Evolutionary conservation across 1,139 yeast species (phyloP).

Genomic region (Pichia sp.): DNA sequence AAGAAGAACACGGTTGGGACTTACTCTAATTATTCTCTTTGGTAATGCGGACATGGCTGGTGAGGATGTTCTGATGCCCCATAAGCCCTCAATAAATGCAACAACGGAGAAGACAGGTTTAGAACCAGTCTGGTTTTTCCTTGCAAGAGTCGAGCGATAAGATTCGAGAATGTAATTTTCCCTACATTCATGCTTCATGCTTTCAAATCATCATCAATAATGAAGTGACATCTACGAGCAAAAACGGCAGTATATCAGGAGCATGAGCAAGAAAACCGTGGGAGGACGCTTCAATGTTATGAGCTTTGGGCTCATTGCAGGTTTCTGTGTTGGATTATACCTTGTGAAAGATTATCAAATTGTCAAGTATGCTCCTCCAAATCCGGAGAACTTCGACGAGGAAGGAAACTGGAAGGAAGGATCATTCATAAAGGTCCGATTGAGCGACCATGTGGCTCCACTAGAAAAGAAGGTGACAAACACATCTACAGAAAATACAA

Average conservation of each 20-base stretch:
- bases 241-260: background rate
- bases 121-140: too few species aligned
- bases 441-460: constrained; percentile 23
- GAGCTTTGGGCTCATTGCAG: constrained; percentile 21
- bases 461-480: constrained; percentile 21
- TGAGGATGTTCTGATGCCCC: too few species aligned
- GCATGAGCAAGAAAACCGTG: constrained; percentile 19
- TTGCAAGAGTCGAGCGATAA: too few species aligned
- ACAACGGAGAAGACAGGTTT: too few species aligned
- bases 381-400: constrained; percentile 27
- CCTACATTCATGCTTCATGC: too few species aligned
- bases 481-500: background rate
- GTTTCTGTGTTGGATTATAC: constrained; percentile 23
- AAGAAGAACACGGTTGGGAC: constrained; percentile 17
- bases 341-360: constrained; percentile 26
- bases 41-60: constrained; percentile 39
- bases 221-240: too few species aligned
- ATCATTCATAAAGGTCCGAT: constrained; percentile 23
- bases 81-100: too few species aligned
- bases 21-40: constrained; percentile 77
- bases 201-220: too few species aligned
- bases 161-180: too few species aligned
- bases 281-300: constrained; percentile 24
- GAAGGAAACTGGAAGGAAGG: constrained; percentile 27
- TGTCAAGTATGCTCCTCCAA: constrained; percentile 27